Evolutionary conservation across 768 basidiomycete species (phyloP), one percentile per base, ranked within the genome.

Genomic region (Mycena olivaceomarginata): DNA sequence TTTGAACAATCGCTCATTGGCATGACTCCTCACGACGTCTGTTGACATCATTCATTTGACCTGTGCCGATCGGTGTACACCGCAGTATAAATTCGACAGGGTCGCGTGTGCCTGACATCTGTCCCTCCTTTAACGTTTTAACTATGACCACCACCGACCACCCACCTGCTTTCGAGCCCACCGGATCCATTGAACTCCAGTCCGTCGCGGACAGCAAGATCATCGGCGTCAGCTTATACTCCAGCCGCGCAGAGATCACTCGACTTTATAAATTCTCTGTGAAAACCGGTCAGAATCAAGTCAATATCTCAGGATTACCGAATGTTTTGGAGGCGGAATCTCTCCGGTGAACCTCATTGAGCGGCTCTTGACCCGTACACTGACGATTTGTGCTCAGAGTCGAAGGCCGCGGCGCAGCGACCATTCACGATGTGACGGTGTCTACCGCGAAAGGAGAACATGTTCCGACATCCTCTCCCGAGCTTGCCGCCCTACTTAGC

Each of bases 231-330:
- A 84, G 81, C 76, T 67, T 89, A 15, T 88, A 88, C 79, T 80
- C 85, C 15, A 80, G 80, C 6, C 83, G 84, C 53, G 88, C 88
- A 45, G 87, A 89, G 73, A 81, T 89, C 37, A 86, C 86, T 0
- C 84, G 87, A 10, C 53, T 83, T 11, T 86, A 83, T 79, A 83
- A 80, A 45, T 82, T 88, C 70, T 46, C 64, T 18, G 72, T 81
- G 16, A 64, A 66, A 22, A 59, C 59, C 11, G 81, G 81, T 1
- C 77, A 77, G 15, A 80, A 81, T 57, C 72, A 77, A 46, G 77
- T 81, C 3, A 53, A 69, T 37, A 68, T 81, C 51, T 59, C 70
- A 10, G 80, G 78, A 5, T 20, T 81, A 48, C 80, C 81, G 1
- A 79, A 72, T 59, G 46, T 72, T 0, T 43, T 81, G 41, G 81